Base-by-base conservation (phyloP, 1,284 basidiomycete species). In the Prillingera fragicola region DNA sequence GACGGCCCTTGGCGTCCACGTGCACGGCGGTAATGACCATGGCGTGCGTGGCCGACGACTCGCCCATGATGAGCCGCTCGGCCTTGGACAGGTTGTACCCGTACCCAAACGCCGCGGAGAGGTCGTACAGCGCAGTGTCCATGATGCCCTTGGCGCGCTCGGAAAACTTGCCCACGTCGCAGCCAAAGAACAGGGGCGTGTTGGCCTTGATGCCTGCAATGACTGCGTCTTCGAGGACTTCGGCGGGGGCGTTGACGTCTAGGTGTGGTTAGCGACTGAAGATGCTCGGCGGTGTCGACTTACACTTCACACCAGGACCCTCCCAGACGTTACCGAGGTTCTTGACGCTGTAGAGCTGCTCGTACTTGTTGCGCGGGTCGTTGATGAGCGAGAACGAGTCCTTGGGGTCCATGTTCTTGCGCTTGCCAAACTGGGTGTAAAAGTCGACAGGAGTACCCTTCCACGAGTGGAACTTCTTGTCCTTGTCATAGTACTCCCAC, bases 1-100 rank as follows among this genome's bases (percentile, higher is more conserved):
- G 83, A 46, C 80, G 80, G 36, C 88, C 88, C 0, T 73, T 69
- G 25, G 73, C 73, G 62, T 91, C 87, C 42, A 95, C 73, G 65
- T 94, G 89, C n/a, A 91, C 89, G 17, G 80, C 90, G 17, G 85
- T 84, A 62, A 95, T 90, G 39, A 91, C 87, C 88, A 90, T 72
- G 8, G 68, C 69, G 51, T 71, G 65, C 1, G 65, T 58, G 15
- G 21, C 92, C 17, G 82, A 72, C 8, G 83, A 85, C 62, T 96
- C 90, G 44, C 82, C 81, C 3, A 50, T 81, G 59, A 82, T 77
- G 32, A 97, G 76, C 12, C 92, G 79, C 62, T 95, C 79, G 0
- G 87, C 86, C 71, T 97, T 97, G 57, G 79, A 82, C 60, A 84
- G 72, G 6, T 74, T 74, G 41, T 82, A 71, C 25, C 62, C 69